Conservation (phyloP, 257 asterid species). For the Mitragyna speciosa region DNA sequence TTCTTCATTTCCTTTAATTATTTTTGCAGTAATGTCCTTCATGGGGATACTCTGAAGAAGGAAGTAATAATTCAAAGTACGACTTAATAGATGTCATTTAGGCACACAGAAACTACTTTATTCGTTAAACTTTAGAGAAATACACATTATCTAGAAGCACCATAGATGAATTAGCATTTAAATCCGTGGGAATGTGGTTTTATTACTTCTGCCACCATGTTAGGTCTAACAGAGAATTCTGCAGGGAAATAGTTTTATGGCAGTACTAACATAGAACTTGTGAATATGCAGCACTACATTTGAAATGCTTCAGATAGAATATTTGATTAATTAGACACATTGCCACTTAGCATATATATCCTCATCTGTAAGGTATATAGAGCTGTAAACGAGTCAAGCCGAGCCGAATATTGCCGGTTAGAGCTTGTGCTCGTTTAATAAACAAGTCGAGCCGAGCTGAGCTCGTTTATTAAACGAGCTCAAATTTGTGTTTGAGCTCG, state of each 20-base stretch:
- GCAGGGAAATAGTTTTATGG: not conserved
- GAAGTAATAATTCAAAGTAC: not conserved
- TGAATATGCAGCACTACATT: not conserved
- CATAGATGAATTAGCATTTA: not conserved
- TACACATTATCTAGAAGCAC: slow-evolving; percentile 2
- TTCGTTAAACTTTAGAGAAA: not conserved
- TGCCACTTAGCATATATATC: not conserved
- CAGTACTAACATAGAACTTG: not conserved
- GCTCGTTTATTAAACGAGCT: too few relatives aligned
- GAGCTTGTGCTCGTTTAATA: too few relatives aligned
- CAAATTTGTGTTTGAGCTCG: too few relatives aligned
- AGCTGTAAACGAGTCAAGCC: too few relatives aligned
- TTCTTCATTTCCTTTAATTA: not conserved
- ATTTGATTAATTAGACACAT: not conserved
- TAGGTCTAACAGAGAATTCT: not conserved
- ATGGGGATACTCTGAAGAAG: not conserved
- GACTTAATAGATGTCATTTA: not conserved
- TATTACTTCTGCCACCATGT: not conserved
- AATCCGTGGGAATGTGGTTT: not conserved
- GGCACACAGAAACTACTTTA: not conserved
- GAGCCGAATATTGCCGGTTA: too few relatives aligned
- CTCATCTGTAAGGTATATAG: not conserved
- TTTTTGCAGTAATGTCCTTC: not conserved
- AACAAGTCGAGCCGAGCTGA: too few relatives aligned
- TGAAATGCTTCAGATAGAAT: not conserved